Conservation (phyloP, 345 rosid genomes). For the Arabis alpina region DNA sequence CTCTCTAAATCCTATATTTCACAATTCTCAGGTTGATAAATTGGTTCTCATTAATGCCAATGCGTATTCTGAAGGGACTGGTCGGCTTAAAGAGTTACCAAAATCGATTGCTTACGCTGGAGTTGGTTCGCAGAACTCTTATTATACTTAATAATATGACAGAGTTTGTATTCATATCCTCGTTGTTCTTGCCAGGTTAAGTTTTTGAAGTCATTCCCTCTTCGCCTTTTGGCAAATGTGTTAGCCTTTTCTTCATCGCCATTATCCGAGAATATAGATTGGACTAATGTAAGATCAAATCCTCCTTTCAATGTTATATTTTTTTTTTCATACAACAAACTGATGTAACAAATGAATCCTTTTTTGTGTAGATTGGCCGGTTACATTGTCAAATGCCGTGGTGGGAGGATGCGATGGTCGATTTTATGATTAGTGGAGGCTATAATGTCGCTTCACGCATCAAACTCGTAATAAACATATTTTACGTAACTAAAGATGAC, state of each 20-base stretch:
- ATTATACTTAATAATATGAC: background rate
- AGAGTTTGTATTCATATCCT: background rate
- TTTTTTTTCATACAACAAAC: background rate
- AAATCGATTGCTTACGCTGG: conserved; percentile 74
- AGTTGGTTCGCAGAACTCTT: conserved; percentile 47
- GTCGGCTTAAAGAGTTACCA: conserved; percentile 67
- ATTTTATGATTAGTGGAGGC: conserved; percentile 81
- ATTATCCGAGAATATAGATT: conserved; percentile 60
- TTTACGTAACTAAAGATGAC: background rate
- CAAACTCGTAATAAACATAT: conserved; percentile 51
- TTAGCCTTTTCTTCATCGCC: conserved; percentile 64
- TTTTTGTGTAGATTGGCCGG: conserved; percentile 60
- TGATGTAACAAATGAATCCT: background rate
- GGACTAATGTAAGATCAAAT: conserved; percentile 66
- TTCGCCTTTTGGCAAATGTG: conserved; percentile 69
- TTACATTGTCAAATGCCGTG: conserved; percentile 82
- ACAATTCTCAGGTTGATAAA: conserved; percentile 59
- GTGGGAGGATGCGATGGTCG: conserved; percentile 86
- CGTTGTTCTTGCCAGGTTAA: conserved; percentile 52
- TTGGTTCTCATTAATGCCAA: conserved; percentile 79
- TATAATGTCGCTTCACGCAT: conserved; percentile 69
- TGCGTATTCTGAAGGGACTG: conserved; percentile 83
- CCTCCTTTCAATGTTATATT: background rate
- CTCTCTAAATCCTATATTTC: background rate
- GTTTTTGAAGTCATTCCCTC: conserved; percentile 62